These are phyloP conservation scores for Nakazawaea sp. DNA, from an alignment of 805 yeast species.

Conservation along the genomic window DNA sequence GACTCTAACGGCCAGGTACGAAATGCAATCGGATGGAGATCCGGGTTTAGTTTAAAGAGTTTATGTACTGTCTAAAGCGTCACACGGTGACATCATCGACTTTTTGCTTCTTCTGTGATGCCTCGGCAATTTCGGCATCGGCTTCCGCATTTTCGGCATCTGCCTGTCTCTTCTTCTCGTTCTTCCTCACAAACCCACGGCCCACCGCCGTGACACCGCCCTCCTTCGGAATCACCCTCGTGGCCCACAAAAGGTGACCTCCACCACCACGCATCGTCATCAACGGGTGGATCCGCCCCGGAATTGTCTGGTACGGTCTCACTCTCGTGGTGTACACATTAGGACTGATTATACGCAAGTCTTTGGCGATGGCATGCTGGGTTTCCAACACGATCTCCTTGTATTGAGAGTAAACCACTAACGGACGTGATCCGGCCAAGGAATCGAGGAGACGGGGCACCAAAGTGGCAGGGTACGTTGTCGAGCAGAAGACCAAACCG, in stretches of 20 bases:
- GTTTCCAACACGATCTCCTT: conserved; percentile 76
- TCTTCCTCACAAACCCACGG: conserved; percentile 45
- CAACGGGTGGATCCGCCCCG: conserved; percentile 89
- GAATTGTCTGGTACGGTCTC: conserved; percentile 84
- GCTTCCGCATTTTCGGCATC: background rate
- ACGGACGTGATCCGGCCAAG: conserved; percentile 80
- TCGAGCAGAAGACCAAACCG: conserved; percentile 66
- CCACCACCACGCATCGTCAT: conserved; percentile 95
- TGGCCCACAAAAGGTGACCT: conserved; percentile 77
- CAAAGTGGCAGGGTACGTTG: conserved; percentile 61
- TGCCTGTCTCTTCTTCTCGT: conserved; percentile 11
- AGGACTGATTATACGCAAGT: conserved; percentile 74
- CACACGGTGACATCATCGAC: too few species aligned
- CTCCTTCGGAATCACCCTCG: conserved; percentile 68
- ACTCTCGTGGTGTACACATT: conserved; percentile 76
- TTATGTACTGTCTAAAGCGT: too few species aligned
- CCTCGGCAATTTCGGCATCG: background rate
- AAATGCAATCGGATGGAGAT: conserved; percentile 59
- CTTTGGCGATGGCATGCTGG: conserved; percentile 59
- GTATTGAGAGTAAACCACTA: conserved; percentile 74
- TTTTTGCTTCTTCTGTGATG: conserved; percentile 2
- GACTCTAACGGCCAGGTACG: conserved; percentile 51
- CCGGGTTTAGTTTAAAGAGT: conserved; percentile 13
- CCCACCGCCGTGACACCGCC: conserved; percentile 59
- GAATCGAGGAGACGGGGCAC: conserved; percentile 55